phyloP scores from a whole-genome alignment of 2,329 filamentous ascomycete species.

The Trichoderma breve region DNA sequence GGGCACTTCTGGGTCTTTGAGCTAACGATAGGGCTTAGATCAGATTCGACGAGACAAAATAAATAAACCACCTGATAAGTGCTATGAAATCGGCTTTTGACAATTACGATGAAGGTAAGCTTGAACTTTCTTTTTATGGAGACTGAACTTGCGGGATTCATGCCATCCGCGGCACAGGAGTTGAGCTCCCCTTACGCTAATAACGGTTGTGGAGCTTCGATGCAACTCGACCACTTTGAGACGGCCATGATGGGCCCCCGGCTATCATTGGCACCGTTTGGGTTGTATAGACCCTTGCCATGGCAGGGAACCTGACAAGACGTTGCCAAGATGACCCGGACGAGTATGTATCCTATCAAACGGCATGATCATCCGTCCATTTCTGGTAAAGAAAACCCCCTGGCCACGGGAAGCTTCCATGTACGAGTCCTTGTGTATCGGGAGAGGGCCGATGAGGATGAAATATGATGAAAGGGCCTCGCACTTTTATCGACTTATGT shows the following conservation, averaged over 20 bases:
- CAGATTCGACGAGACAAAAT: neutral
- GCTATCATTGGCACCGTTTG: neutral
- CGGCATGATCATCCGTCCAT: neutral
- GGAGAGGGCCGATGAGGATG: neutral
- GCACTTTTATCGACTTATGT: neutral
- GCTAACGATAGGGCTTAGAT: neutral
- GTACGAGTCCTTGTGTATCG: neutral
- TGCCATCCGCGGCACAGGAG: neutral
- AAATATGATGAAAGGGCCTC: neutral
- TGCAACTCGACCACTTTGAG: neutral
- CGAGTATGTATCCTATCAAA: neutral
- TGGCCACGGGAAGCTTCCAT: neutral
- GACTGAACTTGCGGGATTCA: neutral
- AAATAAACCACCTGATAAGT: neutral
- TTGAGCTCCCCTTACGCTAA: neutral
- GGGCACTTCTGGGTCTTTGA: neutral
- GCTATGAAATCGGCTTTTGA: neutral
- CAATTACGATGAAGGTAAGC: neutral
- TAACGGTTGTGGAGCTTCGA: neutral
- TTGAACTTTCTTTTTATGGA: slow-evolving; percentile 7
- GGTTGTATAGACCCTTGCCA: neutral
- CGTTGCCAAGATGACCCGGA: neutral
- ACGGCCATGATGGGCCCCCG: neutral
- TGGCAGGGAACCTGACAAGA: neutral
- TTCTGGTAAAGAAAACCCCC: neutral